Evolutionary conservation across 78 protist genomes (phyloP).

Genomic region (Anaeramoeba ignava): DNA sequence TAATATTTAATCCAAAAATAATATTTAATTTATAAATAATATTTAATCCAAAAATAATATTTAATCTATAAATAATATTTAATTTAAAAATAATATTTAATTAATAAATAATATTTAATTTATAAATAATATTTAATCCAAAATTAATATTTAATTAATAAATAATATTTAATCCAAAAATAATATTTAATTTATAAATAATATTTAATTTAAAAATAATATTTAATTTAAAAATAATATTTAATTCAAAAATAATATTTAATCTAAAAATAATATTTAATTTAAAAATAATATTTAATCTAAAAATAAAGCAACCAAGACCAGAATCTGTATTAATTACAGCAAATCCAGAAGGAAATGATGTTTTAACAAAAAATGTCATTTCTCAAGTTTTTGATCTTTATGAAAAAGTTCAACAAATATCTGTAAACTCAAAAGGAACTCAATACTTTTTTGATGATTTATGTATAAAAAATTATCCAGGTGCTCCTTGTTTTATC

Average conservation of each 20-base stretch:
- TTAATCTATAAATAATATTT: not conserved
- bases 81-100: not conserved
- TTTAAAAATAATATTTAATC: not conserved
- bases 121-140: not conserved
- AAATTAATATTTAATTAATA: not conserved
- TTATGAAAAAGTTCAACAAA: not conserved
- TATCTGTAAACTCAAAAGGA: not conserved
- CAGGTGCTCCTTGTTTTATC: not conserved
- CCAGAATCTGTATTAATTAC: not conserved
- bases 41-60: not conserved
- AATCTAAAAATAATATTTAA: not conserved
- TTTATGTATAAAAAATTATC: not conserved
- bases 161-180: not conserved
- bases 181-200: not conserved
- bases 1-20: not conserved
- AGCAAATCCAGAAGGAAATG: not conserved
- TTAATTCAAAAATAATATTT: not conserved
- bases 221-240: not conserved
- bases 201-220: not conserved
- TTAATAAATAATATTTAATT: not conserved
- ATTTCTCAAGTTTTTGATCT: not conserved
- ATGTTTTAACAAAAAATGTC: not conserved
- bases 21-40: not conserved
- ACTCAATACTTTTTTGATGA: not conserved
- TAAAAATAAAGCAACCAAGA: not conserved